Percentiles rank a stretch among this genome's conserved stretches.
Evolutionary conservation across 2,329 filamentous ascomycete species (phyloP).

Genomic region (Epicoccum sorghinum): DNA sequence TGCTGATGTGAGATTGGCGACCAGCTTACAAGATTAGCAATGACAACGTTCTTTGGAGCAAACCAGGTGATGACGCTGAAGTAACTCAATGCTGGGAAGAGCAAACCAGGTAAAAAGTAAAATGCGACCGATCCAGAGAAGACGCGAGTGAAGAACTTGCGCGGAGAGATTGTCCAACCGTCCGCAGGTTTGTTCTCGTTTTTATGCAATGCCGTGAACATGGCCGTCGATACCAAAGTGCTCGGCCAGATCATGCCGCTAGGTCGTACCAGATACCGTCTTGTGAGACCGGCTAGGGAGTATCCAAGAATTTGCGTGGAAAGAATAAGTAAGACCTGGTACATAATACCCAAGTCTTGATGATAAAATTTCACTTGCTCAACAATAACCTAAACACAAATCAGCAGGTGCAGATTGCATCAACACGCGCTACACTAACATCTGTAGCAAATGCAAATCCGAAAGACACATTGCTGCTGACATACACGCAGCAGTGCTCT

Average conservation of each 20-base stretch:
- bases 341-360: slow-evolving; percentile 75
- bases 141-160: slow-evolving; percentile 81
- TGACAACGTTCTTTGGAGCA: slow-evolving; percentile 81
- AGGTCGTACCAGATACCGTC: slow-evolving; percentile 81
- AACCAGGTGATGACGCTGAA: slow-evolving; percentile 92
- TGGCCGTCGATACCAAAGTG: slow-evolving; percentile 84
- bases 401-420: slow-evolving; percentile 16
- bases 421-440: slow-evolving; percentile 48
- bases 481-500: slow-evolving; percentile 86
- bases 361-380: slow-evolving; percentile 90
- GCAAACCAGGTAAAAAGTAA: slow-evolving; percentile 82
- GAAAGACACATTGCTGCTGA: slow-evolving; percentile 88
- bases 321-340: slow-evolving; percentile 81
- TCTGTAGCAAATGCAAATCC: slow-evolving; percentile 89
- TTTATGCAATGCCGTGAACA: slow-evolving; percentile 87
- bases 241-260: slow-evolving; percentile 92
- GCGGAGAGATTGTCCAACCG: slow-evolving; percentile 81
- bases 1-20: neutral
- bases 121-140: slow-evolving; percentile 75
- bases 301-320: slow-evolving; percentile 89
- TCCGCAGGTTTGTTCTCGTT: slow-evolving; percentile 81
- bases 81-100: slow-evolving; percentile 85
- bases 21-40: slow-evolving; percentile 71
- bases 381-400: slow-evolving; percentile 68
- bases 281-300: slow-evolving; percentile 80